Percentiles rank a stretch among this genome's conserved stretches.
Evolutionary conservation across 2,329 filamentous ascomycete species (phyloP).

Genomic region (Sporothrix phasma): DNA sequence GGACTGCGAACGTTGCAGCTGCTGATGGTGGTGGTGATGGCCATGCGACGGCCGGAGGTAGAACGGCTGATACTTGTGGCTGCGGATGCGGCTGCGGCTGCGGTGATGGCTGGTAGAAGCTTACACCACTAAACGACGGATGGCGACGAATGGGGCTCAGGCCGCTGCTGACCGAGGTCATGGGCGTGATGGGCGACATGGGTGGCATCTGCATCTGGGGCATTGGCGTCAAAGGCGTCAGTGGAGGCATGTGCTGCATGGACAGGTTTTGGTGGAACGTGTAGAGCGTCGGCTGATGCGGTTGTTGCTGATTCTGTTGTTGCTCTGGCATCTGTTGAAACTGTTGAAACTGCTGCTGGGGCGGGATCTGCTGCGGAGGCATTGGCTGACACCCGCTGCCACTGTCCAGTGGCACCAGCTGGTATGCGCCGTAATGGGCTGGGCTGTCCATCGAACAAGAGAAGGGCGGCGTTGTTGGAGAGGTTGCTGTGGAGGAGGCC

Average conservation of each 20-base stretch:
- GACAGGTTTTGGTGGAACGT: not conserved
- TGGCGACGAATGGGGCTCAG: slow-evolving; percentile 2
- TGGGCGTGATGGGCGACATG: not conserved
- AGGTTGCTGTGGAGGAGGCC: not conserved
- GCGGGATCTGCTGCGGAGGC: not conserved
- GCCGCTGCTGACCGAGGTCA: not conserved
- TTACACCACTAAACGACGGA: not conserved
- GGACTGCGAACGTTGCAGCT: not conserved
- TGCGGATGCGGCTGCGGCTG: not conserved
- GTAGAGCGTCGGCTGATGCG: not conserved
- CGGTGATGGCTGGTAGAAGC: not conserved
- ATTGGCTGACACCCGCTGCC: not conserved
- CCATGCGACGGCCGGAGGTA: not conserved
- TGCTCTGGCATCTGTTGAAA: not conserved
- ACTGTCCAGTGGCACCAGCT: slow-evolving; percentile 9
- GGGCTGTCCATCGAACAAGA: slow-evolving; percentile 5
- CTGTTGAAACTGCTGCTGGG: not conserved
- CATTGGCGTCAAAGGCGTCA: not conserved
- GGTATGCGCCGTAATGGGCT: slow-evolving; percentile 7
- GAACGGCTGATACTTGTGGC: not conserved
- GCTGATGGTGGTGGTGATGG: not conserved
- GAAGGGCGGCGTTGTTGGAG: not conserved
- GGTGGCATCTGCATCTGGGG: slow-evolving; percentile 6
- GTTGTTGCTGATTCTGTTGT: not conserved
- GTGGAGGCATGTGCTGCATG: not conserved